A percentile compares a stretch with the other conserved stretches of the same genome.
Evolutionary conservation across 352 stramenopile species (phyloP).

Genomic region (Globisporangium spiculum): DNA sequence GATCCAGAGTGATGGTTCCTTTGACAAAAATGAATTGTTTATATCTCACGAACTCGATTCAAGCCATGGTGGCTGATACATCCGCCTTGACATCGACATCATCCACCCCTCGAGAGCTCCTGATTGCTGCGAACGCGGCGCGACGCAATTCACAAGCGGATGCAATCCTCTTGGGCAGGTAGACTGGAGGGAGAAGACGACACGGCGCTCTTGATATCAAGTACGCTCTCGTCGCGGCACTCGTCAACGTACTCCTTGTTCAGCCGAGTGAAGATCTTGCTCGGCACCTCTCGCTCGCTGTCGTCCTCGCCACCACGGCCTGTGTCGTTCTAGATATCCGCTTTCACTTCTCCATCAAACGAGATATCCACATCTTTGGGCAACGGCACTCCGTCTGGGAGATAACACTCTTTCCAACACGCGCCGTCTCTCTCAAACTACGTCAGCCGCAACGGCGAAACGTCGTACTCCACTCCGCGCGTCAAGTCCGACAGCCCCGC

Average conservation of each 20-base stretch:
- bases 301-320: too few species aligned
- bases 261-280: conserved; percentile 58
- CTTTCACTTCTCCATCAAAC: conserved; percentile 31
- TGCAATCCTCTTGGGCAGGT: background rate
- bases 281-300: conserved; percentile 8
- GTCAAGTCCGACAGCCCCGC: conserved; percentile 53
- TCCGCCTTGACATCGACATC: background rate
- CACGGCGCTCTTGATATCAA: conserved; percentile 46
- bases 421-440: conserved; percentile 33
- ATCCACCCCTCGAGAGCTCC: too few species aligned
- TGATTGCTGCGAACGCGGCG: too few species aligned
- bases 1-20: too few species aligned
- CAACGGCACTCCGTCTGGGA: conserved; percentile 38
- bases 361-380: conserved; percentile 37
- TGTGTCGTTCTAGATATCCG: too few species aligned
- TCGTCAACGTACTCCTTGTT: conserved; percentile 51
- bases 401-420: conserved; percentile 78
- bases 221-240: conserved; percentile 32
- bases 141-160: too few species aligned
- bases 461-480: conserved; percentile 54
- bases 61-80: background rate
- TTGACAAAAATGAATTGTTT: background rate
- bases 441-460: conserved; percentile 43
- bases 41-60: background rate
- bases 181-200: background rate